These are phyloP conservation scores for Atkinsonella hypoxylon DNA, from an alignment of 2,329 filamentous ascomycete genomes.

Conservation along the genomic window DNA sequence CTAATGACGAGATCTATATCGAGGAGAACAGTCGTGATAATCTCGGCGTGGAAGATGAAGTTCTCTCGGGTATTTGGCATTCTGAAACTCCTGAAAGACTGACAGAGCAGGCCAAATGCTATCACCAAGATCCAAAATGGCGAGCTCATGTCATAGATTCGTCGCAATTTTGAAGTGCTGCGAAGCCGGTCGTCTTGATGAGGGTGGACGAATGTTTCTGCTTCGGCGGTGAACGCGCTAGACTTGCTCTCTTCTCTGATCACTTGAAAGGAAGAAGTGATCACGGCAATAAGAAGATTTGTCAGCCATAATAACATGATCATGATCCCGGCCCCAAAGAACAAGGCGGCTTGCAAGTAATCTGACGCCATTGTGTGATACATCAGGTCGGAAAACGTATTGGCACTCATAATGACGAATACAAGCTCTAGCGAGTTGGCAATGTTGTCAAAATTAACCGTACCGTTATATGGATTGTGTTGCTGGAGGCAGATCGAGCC, in stretches of 20 bases:
- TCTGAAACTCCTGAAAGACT: conserved; percentile 61
- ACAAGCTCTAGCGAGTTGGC: conserved; percentile 83
- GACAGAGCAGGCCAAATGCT: conserved; percentile 63
- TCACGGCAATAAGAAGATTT: conserved; percentile 89
- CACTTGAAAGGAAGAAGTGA: conserved; percentile 96
- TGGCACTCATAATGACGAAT: conserved; percentile 96
- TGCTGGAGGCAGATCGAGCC: conserved; percentile 76
- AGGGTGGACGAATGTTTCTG: conserved; percentile 31
- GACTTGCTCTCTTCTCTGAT: conserved; percentile 92
- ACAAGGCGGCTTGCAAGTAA: conserved; percentile 76
- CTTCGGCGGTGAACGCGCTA: conserved; percentile 78
- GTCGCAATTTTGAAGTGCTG: conserved; percentile 45
- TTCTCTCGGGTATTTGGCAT: conserved; percentile 52
- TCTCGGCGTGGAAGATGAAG: conserved; percentile 63
- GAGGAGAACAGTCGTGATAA: conserved; percentile 64
- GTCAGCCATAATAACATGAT: conserved; percentile 95
- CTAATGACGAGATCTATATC: conserved; percentile 74
- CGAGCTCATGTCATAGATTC: conserved; percentile 59
- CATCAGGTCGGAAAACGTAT: conserved; percentile 90
- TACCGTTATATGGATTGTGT: conserved; percentile 67
- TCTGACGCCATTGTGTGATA: conserved; percentile 90
- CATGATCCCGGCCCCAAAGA: conserved; percentile 62
- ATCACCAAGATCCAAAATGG: conserved; percentile 76
- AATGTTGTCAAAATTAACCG: conserved; percentile 92
- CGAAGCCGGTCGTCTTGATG: conserved; percentile 25